Conservation (phyloP, 106 monocot species). For the Dactylorhiza incarnata region DNA sequence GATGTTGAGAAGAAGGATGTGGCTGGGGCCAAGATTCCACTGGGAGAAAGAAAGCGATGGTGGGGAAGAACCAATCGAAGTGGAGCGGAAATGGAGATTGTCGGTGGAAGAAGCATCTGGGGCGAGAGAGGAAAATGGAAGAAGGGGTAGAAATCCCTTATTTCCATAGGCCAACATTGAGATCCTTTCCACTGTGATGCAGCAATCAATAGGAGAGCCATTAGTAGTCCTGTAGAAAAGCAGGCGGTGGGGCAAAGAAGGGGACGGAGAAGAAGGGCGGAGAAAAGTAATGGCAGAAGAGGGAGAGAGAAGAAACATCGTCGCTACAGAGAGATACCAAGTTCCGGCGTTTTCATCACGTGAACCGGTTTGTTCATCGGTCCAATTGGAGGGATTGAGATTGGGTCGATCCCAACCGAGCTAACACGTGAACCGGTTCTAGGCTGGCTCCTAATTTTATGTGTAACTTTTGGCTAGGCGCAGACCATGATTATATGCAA, state of each 20-base stretch:
- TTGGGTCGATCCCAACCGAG: not conserved
- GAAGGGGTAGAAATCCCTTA: not conserved
- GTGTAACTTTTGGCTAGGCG: too few species aligned
- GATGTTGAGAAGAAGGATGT: slow-evolving; percentile 41
- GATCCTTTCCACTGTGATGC: not conserved
- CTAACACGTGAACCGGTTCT: too few species aligned
- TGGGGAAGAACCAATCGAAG: slow-evolving; percentile 37
- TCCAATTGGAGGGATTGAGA: not conserved
- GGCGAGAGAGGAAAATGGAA: not conserved
- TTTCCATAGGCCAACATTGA: not conserved
- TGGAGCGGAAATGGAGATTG: slow-evolving; percentile 10
- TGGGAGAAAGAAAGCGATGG: slow-evolving; percentile 3
- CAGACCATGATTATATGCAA: too few species aligned
- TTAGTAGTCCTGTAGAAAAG: not conserved
- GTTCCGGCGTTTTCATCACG: too few species aligned
- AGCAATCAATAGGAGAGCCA: not conserved
- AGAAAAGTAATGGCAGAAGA: not conserved
- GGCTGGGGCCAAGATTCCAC: slow-evolving; percentile 36
- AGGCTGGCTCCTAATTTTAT: too few species aligned
- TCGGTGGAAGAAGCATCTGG: not conserved
- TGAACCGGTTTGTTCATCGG: not conserved
- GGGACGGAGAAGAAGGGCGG: not conserved
- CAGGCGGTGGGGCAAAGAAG: not conserved
- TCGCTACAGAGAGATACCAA: not conserved
- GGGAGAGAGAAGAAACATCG: not conserved